Evolutionary conservation across 257 asterid species (phyloP).

Genomic region (Solanum bulbocastanum): DNA sequence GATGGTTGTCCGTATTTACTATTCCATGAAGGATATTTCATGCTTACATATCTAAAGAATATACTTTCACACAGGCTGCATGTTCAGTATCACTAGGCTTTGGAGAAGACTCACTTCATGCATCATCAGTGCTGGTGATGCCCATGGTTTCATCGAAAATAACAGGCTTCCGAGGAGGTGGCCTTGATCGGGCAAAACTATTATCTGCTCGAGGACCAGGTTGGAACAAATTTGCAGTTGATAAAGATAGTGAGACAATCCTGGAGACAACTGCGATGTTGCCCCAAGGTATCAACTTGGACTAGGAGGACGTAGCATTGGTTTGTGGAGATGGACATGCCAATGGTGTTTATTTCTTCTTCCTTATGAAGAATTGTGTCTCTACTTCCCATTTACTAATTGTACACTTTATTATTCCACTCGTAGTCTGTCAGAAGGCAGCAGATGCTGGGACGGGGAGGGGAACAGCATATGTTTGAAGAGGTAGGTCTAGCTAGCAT

Average conservation of each 20-base stretch:
- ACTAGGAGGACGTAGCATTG: slow-evolving; percentile 1
- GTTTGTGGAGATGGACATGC: neutral
- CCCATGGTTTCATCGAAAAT: slow-evolving; percentile 92
- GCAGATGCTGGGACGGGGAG: neutral
- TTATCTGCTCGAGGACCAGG: slow-evolving; percentile 47
- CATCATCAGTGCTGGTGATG: slow-evolving; percentile 86
- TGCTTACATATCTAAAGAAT: neutral
- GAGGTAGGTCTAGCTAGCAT: neutral
- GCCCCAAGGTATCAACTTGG: slow-evolving; percentile 34
- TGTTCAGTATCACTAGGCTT: slow-evolving; percentile 64
- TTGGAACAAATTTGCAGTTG: slow-evolving; percentile 50
- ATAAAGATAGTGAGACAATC: slow-evolving; percentile 45
- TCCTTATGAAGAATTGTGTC: neutral
- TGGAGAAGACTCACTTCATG: slow-evolving; percentile 73
- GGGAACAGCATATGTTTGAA: neutral
- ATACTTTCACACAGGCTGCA: slow-evolving; percentile 50
- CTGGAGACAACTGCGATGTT: slow-evolving; percentile 45
- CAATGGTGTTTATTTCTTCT: neutral
- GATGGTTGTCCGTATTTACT: neutral
- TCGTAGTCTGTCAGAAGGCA: neutral
- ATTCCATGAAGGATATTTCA: neutral
- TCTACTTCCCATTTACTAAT: neutral
- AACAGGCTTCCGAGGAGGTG: slow-evolving; percentile 72
- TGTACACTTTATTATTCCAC: neutral
- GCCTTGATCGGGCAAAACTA: slow-evolving; percentile 38